Conservation (phyloP, 1,139 yeast genomes). For the Casaregolazyma lundiana region DNA sequence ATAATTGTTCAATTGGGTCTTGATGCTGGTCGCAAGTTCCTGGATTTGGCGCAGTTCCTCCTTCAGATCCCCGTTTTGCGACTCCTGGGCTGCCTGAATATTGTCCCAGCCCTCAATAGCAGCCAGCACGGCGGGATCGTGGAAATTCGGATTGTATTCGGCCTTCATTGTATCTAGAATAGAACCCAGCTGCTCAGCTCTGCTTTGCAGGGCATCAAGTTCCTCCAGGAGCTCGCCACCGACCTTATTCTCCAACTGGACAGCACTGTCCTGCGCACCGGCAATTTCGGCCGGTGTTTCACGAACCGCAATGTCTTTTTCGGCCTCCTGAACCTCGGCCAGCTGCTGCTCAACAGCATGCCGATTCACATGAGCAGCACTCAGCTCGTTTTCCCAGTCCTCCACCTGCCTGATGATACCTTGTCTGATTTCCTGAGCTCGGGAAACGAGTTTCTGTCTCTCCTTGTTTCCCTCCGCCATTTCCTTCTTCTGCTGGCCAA, state of each 20-base stretch:
- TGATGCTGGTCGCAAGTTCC: constrained; percentile 1
- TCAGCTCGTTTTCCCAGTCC: constrained; percentile 22
- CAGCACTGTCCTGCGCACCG: constrained; percentile 14
- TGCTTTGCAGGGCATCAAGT: constrained; percentile 12
- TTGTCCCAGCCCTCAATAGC: constrained; percentile 58
- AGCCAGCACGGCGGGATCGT: constrained; percentile 79
- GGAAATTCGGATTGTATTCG: constrained; percentile 82
- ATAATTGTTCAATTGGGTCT: constrained; percentile 10
- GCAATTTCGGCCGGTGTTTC: constrained; percentile 16
- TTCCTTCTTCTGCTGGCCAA: constrained; percentile 28
- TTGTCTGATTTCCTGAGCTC: constrained; percentile 24
- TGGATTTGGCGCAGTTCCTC: constrained; percentile 3
- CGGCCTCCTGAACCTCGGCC: constrained; percentile 21
- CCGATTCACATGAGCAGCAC: constrained; percentile 17
- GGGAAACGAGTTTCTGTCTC: constrained; percentile 32
- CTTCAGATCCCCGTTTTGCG: neutral
- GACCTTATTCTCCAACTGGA: constrained; percentile 4
- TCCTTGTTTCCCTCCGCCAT: constrained; percentile 36
- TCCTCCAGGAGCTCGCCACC: constrained; percentile 7
- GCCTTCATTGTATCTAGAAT: constrained; percentile 42
- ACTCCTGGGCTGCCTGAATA: constrained; percentile 15
- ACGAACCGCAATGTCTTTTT: constrained; percentile 23
- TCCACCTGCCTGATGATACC: constrained; percentile 24
- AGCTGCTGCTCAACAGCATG: constrained; percentile 27
- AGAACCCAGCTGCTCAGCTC: constrained; percentile 37